These are phyloP conservation scores for Neopestalotiopsis rosae DNA, from an alignment of 2,329 filamentous ascomycete genomes.

Conservation along the genomic window DNA sequence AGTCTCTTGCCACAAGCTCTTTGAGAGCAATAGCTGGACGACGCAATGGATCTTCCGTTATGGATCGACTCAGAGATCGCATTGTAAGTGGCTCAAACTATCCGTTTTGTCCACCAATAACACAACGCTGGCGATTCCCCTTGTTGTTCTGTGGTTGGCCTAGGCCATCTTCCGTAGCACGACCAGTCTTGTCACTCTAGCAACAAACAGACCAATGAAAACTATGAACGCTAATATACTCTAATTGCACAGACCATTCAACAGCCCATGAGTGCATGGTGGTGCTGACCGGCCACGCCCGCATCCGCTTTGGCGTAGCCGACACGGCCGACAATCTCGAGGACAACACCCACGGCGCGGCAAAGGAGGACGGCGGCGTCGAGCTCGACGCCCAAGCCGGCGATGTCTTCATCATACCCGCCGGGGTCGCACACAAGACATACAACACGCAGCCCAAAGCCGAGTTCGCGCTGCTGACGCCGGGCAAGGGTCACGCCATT, in stretches of 20 bases:
- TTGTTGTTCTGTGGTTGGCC: background rate
- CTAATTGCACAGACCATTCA: constrained; percentile 48
- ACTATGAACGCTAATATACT: background rate
- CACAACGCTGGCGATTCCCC: background rate
- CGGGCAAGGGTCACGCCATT: constrained; percentile 45
- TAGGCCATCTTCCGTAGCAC: too few relatives aligned
- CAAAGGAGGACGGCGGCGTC: constrained; percentile 52
- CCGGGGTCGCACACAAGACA: constrained; percentile 60
- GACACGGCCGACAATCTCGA: constrained; percentile 47
- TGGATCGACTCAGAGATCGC: constrained; percentile 56
- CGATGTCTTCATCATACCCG: constrained; percentile 64
- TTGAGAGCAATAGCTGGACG: constrained; percentile 27
- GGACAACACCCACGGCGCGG: constrained; percentile 43
- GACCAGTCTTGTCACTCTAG: too few relatives aligned
- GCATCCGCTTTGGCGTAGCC: constrained; percentile 59
- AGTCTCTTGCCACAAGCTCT: background rate
- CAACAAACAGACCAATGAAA: background rate
- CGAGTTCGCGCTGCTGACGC: constrained; percentile 47
- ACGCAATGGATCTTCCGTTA: constrained; percentile 61
- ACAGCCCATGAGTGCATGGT: constrained; percentile 61
- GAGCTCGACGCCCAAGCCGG: constrained; percentile 53
- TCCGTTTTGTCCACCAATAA: background rate
- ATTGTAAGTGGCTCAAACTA: constrained; percentile 40
- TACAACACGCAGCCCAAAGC: constrained; percentile 43
- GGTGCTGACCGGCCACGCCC: constrained; percentile 55